These are phyloP conservation scores for Colletotrichum sublineola DNA, from an alignment of 2,329 filamentous ascomycete species.

Conservation along the genomic window DNA sequence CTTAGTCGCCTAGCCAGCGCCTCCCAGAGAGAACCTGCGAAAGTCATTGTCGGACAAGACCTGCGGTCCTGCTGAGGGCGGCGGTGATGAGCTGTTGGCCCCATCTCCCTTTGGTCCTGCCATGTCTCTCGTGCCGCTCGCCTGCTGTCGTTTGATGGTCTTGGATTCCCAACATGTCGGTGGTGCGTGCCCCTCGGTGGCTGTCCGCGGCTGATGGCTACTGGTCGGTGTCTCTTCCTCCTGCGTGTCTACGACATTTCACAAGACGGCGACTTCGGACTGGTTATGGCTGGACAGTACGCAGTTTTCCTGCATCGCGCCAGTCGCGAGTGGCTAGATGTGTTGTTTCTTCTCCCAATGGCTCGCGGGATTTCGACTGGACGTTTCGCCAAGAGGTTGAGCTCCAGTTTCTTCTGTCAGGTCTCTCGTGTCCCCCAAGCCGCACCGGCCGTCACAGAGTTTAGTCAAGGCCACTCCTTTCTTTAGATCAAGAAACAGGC, in stretches of 20 bases:
- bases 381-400: slow-evolving; percentile 2
- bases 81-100: background rate
- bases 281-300: slow-evolving; percentile 17
- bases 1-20: slow-evolving; percentile 20
- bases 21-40: slow-evolving; percentile 1
- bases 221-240: slow-evolving; percentile 15
- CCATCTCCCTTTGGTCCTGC: slow-evolving; percentile 27
- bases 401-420: slow-evolving; percentile 24
- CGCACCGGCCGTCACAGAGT: slow-evolving; percentile 11
- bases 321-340: slow-evolving; percentile 19
- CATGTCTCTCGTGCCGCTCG: slow-evolving; percentile 24
- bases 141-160: slow-evolving; percentile 1
- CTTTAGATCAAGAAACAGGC: slow-evolving; percentile 14
- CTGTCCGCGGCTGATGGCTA: background rate
- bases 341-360: slow-evolving; percentile 34
- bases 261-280: slow-evolving; percentile 9
- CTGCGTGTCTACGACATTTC: slow-evolving; percentile 37
- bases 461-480: slow-evolving; percentile 5
- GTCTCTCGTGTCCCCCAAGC: background rate
- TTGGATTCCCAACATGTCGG: background rate
- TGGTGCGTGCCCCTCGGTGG: background rate
- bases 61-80: slow-evolving; percentile 4
- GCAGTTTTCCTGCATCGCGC: slow-evolving; percentile 19
- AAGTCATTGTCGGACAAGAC: slow-evolving; percentile 23
- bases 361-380: slow-evolving; percentile 6